Base-by-base conservation (phyloP, 2,329 filamentous ascomycete species). In the Botrytis byssoidea region DNA sequence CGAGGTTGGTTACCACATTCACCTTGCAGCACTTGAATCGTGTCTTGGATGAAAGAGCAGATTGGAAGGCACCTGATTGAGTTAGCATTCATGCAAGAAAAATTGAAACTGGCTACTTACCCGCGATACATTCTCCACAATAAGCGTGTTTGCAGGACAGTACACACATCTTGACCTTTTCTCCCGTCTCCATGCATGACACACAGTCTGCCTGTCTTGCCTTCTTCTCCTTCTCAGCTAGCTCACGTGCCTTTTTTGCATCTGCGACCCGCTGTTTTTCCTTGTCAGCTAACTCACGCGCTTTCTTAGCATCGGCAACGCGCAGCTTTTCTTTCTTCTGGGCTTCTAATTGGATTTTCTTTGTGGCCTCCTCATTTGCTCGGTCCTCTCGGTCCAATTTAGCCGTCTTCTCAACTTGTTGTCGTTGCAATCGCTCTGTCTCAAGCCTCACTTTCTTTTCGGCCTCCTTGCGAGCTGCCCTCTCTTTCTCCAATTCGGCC, bases 131-230 rank as follows among this genome's bases (percentile, higher is more conserved):
- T 3, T 74, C 74, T 10, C 70, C 70, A 35, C 76, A 77, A 51
- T 78, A 79, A 4, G 61, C 60, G 37, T 79, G 77, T 18, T 76
- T 74, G 42, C 77, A 79, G 9, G 74, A 57, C 1, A 78, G 59
- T 14, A 74, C 44, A 25, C 59, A 66, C 73, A 77, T 75, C 3
- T 76, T 71, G 9, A 46, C 61, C 44, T 74, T 74, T 3, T 74
- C 71, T 14, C 70, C 71, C 35, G 65, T 32, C 55, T 76, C 75
- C 74, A 79, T 76, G 37, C 76, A 79, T 18, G 74, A 75, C 22
- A 75, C 73, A 64, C 77, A 79, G 40, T 78, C 74, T 12, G 71
- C 71, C 40, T 73, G 46, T 18, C 22, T 63, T 55, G 42, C 42
- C 20, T 73, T 73, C 32, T 73, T 61, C 40, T 73, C 64, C 25